Conservation (phyloP, 352 stramenopile species). For the Pythium insidiosum region DNA sequence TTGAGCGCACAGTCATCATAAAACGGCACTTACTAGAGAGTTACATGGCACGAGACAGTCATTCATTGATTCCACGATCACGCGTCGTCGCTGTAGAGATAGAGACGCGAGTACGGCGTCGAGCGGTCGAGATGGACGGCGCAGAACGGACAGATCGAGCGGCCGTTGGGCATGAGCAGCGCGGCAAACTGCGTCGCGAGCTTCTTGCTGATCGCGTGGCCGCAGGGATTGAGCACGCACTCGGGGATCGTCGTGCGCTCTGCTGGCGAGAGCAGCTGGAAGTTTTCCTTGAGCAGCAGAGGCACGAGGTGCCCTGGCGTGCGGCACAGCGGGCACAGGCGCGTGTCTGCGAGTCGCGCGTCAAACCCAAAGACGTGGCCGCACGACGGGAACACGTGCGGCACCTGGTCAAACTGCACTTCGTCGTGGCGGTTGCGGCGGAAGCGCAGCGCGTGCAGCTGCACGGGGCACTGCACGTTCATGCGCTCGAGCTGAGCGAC, state of each 20-base stretch:
- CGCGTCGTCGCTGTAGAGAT: constrained; percentile 59
- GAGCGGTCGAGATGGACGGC: constrained; percentile 54
- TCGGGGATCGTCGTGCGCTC: constrained; percentile 59
- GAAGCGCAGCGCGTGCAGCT: constrained; percentile 63
- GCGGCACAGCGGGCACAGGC: constrained; percentile 62
- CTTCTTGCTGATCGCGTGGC: constrained; percentile 64
- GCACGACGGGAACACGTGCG: constrained; percentile 68
- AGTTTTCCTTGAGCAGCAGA: constrained; percentile 69
- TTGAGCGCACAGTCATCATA: too few relatives aligned
- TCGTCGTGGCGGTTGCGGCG: constrained; percentile 25
- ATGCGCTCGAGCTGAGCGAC: constrained; percentile 55
- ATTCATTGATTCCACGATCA: too few relatives aligned
- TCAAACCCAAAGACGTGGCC: constrained; percentile 80
- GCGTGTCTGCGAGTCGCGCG: constrained; percentile 43
- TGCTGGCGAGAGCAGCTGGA: constrained; percentile 45
- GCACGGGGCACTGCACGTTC: constrained; percentile 72
- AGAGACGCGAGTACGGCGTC: constrained; percentile 66
- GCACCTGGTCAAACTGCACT: constrained; percentile 42
- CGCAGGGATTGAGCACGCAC: constrained; percentile 77
- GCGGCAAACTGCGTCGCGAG: constrained; percentile 50
- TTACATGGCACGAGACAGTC: too few relatives aligned
- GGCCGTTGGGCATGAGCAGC: constrained; percentile 67
- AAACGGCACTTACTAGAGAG: too few relatives aligned
- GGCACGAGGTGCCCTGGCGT: constrained; percentile 54
- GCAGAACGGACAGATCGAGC: constrained; percentile 75